Evolutionary conservation across 2,329 filamentous ascomycete species (phyloP), one percentile per base, ranked within the genome.

Genomic region (Parastagonospora avenae): DNA sequence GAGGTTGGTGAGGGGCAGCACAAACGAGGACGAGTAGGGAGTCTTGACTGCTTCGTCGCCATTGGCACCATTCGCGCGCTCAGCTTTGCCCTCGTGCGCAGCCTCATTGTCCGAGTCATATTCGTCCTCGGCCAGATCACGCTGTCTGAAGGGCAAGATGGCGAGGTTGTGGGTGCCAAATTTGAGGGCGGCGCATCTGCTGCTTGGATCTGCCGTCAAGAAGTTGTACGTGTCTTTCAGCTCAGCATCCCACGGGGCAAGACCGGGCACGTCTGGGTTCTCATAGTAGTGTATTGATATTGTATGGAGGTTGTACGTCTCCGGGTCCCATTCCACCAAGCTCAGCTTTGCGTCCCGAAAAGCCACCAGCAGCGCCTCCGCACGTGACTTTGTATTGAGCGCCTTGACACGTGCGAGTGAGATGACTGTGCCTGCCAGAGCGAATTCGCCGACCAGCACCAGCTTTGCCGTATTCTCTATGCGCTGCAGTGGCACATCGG

Each of bases 241-340:
- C 48, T 88, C 84, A 45, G 88, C 83, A 43, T 89, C 86, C 88
- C 92, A 97, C 0, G 93, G 92, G 56, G 85, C 89, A 62, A 67
- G 64, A 46, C 88, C 86, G 60, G 89, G 85, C 55, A 93, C 80
- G 70, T 96, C 92, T 68, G 97, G 92, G 72, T 94, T 90, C 74
- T 99, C 94, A 76, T 97, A 99, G 80, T 92, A 97, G 78, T 99
- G 94, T 66, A 99, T 93, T 44, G 93, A 97, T 57, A 94, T 85
- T 46, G 93, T 97, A 63, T 88, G 87, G 63, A 97, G 86, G 44
- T 85, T 84, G 74, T 90, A 82, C 60, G 85, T 86, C 70, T 89
- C 85, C 8, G 91, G 86, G 71, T 97, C 91, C 94, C 94, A 99
- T 77, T 97, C 91, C 48, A 96, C 82, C 73, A 99, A 80, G 74